These are phyloP conservation scores for Sporothrix inflata DNA, from an alignment of 2,329 filamentous ascomycete genomes.

Conservation along the genomic window DNA sequence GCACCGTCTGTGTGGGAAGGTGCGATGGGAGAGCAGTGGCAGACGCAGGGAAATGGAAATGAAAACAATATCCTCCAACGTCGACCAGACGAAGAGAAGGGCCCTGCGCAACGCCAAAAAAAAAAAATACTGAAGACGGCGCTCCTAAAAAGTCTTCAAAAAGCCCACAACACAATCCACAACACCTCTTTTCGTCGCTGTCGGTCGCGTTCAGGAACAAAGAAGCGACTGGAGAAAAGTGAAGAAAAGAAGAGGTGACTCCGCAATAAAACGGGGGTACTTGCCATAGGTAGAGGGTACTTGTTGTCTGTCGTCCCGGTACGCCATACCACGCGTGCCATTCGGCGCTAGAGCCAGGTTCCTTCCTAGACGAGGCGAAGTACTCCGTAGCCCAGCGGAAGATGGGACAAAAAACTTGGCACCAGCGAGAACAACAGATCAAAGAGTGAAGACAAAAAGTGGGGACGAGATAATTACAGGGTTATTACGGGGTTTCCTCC, in stretches of 20 bases:
- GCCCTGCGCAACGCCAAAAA: neutral
- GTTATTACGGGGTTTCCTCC: conserved; percentile 8
- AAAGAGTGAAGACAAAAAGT: conserved; percentile 9
- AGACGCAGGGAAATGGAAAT: too few species aligned
- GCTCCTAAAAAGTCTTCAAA: conserved; percentile 6
- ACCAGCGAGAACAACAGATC: neutral
- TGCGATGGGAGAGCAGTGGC: conserved; percentile 1
- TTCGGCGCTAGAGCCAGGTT: neutral
- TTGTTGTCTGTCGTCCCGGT: neutral
- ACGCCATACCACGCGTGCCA: conserved; percentile 1
- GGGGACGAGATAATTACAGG: conserved; percentile 24
- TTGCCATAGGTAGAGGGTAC: neutral
- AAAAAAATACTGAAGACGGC: neutral
- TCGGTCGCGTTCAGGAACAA: neutral
- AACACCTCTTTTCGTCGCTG: neutral
- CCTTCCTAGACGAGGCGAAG: neutral
- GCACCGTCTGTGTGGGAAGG: neutral
- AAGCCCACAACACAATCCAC: neutral
- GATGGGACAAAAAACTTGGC: neutral
- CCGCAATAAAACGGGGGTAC: neutral
- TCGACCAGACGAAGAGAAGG: neutral
- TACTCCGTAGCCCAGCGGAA: conserved; percentile 1
- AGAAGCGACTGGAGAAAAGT: neutral
- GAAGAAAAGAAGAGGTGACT: neutral
- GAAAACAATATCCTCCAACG: neutral